Evolutionary conservation across 2,329 filamentous ascomycete species (phyloP).

Genomic region (Shiraia bambusicola): DNA sequence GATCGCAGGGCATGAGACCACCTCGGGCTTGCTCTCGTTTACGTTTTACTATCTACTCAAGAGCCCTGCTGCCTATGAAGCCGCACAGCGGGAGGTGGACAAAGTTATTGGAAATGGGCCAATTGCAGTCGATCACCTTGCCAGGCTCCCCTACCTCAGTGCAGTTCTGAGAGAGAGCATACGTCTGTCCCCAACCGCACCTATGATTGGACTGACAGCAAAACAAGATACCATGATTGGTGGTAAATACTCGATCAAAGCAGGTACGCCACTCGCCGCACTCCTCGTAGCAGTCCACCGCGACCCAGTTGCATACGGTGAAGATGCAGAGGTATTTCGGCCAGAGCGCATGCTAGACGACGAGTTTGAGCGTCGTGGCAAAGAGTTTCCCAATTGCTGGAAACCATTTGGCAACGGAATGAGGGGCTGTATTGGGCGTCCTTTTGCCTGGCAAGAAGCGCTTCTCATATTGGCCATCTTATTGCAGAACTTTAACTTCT

Average conservation of each 20-base stretch:
- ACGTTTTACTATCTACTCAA: slow-evolving; percentile 56
- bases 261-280: slow-evolving; percentile 34
- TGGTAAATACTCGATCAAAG: slow-evolving; percentile 44
- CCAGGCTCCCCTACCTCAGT: slow-evolving; percentile 56
- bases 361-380: slow-evolving; percentile 43
- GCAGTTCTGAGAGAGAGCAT: slow-evolving; percentile 59
- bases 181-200: slow-evolving; percentile 57
- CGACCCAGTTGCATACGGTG: slow-evolving; percentile 47
- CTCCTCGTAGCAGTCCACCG: slow-evolving; percentile 44
- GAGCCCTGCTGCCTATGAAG: slow-evolving; percentile 52
- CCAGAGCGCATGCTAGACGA: slow-evolving; percentile 53
- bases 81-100: slow-evolving; percentile 58
- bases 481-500: slow-evolving; percentile 50
- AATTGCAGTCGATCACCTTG: slow-evolving; percentile 52
- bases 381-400: slow-evolving; percentile 47
- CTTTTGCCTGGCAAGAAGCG: slow-evolving; percentile 59
- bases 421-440: slow-evolving; percentile 55
- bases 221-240: slow-evolving; percentile 38
- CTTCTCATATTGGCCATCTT: slow-evolving; percentile 49
- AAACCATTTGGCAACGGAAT: slow-evolving; percentile 59
- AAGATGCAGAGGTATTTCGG: slow-evolving; percentile 48
- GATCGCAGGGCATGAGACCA: slow-evolving; percentile 47
- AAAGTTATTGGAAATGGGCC: slow-evolving; percentile 51
- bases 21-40: slow-evolving; percentile 43
- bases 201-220: slow-evolving; percentile 48